A percentile compares a stretch with the other conserved stretches of the same genome.
Evolutionary conservation across 768 basidiomycete species (phyloP).

Genomic region (Lenzites betulinus): DNA sequence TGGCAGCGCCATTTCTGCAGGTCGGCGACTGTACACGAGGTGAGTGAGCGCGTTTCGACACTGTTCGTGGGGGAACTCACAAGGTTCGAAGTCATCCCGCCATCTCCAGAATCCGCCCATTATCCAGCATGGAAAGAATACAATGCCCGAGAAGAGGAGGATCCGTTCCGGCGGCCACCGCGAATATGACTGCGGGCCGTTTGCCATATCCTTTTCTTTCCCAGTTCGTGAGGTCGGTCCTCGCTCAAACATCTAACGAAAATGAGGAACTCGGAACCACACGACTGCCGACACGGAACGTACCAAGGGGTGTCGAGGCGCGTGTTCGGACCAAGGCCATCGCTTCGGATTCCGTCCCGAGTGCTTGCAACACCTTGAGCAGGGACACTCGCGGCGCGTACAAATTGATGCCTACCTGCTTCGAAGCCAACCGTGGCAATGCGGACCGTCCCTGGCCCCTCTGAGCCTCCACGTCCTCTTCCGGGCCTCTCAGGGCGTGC

Average conservation of each 20-base stretch:
- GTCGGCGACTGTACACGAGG: conserved; percentile 18
- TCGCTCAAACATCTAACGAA: neutral
- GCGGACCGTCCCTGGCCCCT: neutral
- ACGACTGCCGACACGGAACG: no score
- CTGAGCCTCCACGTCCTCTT: neutral
- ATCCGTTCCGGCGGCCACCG: conserved; percentile 23
- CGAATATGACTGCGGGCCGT: conserved; percentile 11
- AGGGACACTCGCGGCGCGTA: neutral
- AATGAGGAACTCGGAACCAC: no score
- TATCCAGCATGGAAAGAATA: conserved; percentile 25
- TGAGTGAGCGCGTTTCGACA: neutral
- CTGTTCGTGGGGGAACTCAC: conserved; percentile 8
- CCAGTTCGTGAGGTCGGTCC: neutral
- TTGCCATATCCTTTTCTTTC: neutral
- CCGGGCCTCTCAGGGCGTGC: neutral
- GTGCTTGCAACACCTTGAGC: no score
- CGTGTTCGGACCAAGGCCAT: no score
- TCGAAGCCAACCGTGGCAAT: neutral
- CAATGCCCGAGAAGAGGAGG: conserved; percentile 19
- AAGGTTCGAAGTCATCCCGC: conserved; percentile 17
- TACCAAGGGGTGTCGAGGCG: no score
- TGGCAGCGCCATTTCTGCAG: conserved; percentile 24
- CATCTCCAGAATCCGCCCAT: conserved; percentile 20
- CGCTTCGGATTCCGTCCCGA: no score
- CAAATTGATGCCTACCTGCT: neutral